Conservation (phyloP, 2,329 filamentous ascomycete genomes). For the Fusarium tricinctum region DNA sequence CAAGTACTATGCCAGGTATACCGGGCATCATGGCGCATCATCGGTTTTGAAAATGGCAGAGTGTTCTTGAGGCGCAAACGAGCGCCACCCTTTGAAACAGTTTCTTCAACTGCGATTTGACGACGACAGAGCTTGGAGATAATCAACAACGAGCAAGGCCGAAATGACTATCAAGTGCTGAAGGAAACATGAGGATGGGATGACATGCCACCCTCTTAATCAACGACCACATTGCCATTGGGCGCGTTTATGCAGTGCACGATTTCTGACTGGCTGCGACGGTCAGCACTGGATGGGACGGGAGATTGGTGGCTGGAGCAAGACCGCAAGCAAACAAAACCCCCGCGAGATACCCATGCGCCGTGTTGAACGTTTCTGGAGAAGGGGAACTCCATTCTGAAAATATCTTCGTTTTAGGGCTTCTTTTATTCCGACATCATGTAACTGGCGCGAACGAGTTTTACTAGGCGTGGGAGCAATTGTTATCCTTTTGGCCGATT, state of each 20-base stretch:
- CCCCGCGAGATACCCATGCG: constrained; percentile 51
- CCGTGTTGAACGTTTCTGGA: constrained; percentile 48
- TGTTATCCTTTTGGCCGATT: constrained; percentile 39
- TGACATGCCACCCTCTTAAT: constrained; percentile 38
- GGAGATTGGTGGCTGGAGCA: constrained; percentile 49
- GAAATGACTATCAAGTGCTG: constrained; percentile 22
- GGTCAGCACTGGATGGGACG: constrained; percentile 45
- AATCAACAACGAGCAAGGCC: constrained; percentile 38
- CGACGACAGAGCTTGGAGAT: constrained; percentile 37
- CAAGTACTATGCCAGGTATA: constrained; percentile 50
- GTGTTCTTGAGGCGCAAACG: constrained; percentile 28
- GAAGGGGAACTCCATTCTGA: constrained; percentile 50
- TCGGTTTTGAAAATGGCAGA: constrained; percentile 41
- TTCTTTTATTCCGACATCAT: constrained; percentile 32
- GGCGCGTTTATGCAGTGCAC: constrained; percentile 48
- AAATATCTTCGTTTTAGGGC: constrained; percentile 41
- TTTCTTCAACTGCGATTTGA: constrained; percentile 25
- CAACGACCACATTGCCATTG: constrained; percentile 42
- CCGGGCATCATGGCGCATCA: constrained; percentile 45
- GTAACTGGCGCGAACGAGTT: constrained; percentile 39
- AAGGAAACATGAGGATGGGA: constrained; percentile 31
- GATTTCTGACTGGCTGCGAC: constrained; percentile 47
- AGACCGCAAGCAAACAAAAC: constrained; percentile 48
- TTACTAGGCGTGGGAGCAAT: constrained; percentile 41
- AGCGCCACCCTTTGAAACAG: constrained; percentile 21